Evolutionary conservation across 2,329 filamentous ascomycete species (phyloP), one percentile per base, ranked within the genome.

Genomic region (Penicillium sp.): DNA sequence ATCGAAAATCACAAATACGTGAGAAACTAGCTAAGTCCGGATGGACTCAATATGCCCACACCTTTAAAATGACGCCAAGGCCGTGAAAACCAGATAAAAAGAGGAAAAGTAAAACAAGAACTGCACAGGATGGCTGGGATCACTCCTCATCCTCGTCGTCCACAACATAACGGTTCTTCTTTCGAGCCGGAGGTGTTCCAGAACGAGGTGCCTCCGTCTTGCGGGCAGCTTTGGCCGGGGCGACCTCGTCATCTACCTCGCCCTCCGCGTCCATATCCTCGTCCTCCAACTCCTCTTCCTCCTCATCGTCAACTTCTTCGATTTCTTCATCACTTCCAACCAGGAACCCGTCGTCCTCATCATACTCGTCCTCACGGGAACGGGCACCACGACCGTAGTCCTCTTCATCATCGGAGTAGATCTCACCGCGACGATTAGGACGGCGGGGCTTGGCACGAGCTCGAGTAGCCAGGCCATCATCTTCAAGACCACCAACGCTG

Each of bases 321-420:
- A 73, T 69, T 47, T 81, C 79, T 65, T 81, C 79, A 50, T 81
- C 79, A 47, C 77, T 80, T 16, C 73, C 74, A 25, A 79, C 79
- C 52, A 93, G 86, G 75, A 93, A 93, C 53, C 89, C 90, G 68
- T 93, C 90, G 48, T 90, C 88, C 68, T 90, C 88, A 70, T 93
- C 90, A 68, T 93, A 93, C 67, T 93, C 88, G 75, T 96, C 89
- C 72, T 92, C 86, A 71, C 89, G 88, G 75, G 73, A 78, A 25
- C 77, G 73, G 4, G 75, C 72, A 43, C 78, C 72, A 26, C 77
- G 74, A 27, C 74, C 71, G 55, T 76, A 79, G 9, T 80, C 79
- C 50, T 80, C 78, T 62, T 81, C 80, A 27, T 80, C 78, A 54
- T 81, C 78, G 1, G 75, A 78, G 61, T 80, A 79, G 55, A 80